A percentile compares a stretch with the other conserved stretches of the same genome.
phyloP scores from a whole-genome alignment of 352 stramenopile genomes.

The Phytophthora palmivora region DNA sequence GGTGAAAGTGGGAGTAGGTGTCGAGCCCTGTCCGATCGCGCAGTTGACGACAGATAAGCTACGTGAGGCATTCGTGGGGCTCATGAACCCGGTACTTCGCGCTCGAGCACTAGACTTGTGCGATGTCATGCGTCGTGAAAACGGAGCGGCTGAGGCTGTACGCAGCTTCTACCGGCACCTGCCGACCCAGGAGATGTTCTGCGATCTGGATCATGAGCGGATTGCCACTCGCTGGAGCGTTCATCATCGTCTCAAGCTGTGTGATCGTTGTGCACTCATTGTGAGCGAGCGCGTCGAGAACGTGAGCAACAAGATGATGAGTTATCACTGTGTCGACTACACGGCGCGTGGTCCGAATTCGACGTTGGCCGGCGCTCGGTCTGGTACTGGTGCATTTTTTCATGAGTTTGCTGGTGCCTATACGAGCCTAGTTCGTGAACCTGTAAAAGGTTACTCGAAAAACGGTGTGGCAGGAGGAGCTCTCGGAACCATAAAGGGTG shows the following conservation, averaged over 20 bases:
- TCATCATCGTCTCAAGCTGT: slow-evolving; percentile 55
- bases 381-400: slow-evolving; percentile 10
- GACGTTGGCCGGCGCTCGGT: slow-evolving; percentile 13
- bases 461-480: slow-evolving; percentile 20
- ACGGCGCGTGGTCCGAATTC: slow-evolving; percentile 47
- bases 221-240: slow-evolving; percentile 58
- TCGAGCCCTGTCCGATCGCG: slow-evolving; percentile 76
- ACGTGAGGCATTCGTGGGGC: slow-evolving; percentile 58
- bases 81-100: slow-evolving; percentile 51
- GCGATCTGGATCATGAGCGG: slow-evolving; percentile 51
- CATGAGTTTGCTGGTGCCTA: slow-evolving; percentile 46
- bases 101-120: slow-evolving; percentile 52
- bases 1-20: slow-evolving; percentile 69
- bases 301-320: slow-evolving; percentile 34
- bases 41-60: slow-evolving; percentile 80
- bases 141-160: slow-evolving; percentile 81
- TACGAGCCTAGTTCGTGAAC: slow-evolving; percentile 42
- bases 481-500: slow-evolving; percentile 26
- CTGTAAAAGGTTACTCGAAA: slow-evolving; percentile 20
- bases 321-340: slow-evolving; percentile 62
- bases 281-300: slow-evolving; percentile 49
- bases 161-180: slow-evolving; percentile 83
- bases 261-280: slow-evolving; percentile 52
- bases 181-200: slow-evolving; percentile 86
- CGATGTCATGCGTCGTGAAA: slow-evolving; percentile 69